A percentile compares a stretch with the other conserved stretches of the same genome.
Conservation (phyloP, 1,284 basidiomycete species). For the Ganoderma lingzhi region DNA sequence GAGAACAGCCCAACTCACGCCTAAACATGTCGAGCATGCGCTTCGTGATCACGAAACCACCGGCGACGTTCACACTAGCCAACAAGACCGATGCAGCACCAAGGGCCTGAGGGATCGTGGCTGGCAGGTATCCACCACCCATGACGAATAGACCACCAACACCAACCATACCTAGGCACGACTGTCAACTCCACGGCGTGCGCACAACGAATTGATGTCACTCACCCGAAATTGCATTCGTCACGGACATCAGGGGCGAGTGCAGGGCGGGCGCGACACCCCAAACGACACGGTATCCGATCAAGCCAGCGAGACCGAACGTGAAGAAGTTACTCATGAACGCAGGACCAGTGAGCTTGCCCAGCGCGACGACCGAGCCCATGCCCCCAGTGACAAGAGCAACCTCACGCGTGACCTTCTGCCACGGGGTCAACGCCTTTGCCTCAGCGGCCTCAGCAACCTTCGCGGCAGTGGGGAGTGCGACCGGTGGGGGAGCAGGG, state of each 20-base stretch:
- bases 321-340: conserved; percentile 91
- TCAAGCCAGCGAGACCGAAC: conserved; percentile 82
- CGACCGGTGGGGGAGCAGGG: conserved; percentile 63
- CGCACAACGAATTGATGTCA: neutral
- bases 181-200: neutral
- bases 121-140: conserved; percentile 86
- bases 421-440: conserved; percentile 82
- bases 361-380: conserved; percentile 74
- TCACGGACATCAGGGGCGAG: conserved; percentile 87
- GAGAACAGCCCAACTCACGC: conserved; percentile 52
- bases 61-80: conserved; percentile 85
- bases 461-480: conserved; percentile 58
- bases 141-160: conserved; percentile 88
- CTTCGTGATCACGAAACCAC: conserved; percentile 86
- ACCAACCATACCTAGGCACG: conserved; percentile 70
- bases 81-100: conserved; percentile 84
- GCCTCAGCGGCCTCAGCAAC: conserved; percentile 58
- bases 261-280: conserved; percentile 86
- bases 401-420: conserved; percentile 79
- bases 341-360: conserved; percentile 77
- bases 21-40: conserved; percentile 93
- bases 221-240: conserved; percentile 79
- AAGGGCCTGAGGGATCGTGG: conserved; percentile 79
- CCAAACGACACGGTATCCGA: conserved; percentile 90
- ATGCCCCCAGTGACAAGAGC: conserved; percentile 77